Evolutionary conservation across 2,329 filamentous ascomycete genomes (phyloP).

Genomic region (Cordyceps tenuipes): DNA sequence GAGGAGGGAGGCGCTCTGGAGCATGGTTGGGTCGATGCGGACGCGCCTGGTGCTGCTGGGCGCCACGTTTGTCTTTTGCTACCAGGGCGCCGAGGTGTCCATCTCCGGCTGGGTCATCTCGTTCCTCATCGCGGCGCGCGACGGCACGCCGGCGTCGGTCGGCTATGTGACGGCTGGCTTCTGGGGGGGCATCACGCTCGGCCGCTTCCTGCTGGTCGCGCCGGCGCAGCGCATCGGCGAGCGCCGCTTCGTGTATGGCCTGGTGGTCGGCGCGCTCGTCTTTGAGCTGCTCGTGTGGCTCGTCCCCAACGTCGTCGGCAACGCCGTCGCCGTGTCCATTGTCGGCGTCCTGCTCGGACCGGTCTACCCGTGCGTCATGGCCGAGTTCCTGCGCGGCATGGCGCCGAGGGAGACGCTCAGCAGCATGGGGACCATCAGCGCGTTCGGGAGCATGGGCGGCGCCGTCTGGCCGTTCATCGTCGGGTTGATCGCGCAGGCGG

Average conservation of each 20-base stretch:
- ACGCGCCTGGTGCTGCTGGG: constrained; percentile 60
- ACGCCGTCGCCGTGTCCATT: constrained; percentile 58
- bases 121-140: constrained; percentile 66
- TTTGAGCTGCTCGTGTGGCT: constrained; percentile 75
- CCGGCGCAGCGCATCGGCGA: constrained; percentile 62
- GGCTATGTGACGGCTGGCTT: constrained; percentile 72
- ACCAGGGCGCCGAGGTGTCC: constrained; percentile 77
- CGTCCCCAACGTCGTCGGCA: constrained; percentile 64
- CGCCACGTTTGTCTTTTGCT: constrained; percentile 75
- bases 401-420: constrained; percentile 51
- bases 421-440: constrained; percentile 58
- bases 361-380: constrained; percentile 65
- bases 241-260: constrained; percentile 55
- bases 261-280: constrained; percentile 51
- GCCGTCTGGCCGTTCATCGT: constrained; percentile 59
- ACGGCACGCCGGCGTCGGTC: constrained; percentile 60
- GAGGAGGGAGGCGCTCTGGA: constrained; percentile 25
- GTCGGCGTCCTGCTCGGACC: constrained; percentile 71
- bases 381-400: constrained; percentile 54
- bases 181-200: constrained; percentile 67
- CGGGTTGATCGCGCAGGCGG: constrained; percentile 53
- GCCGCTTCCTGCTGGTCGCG: constrained; percentile 62
- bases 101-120: constrained; percentile 84
- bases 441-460: constrained; percentile 61
- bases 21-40: constrained; percentile 41